Conservation (phyloP, 1,284 basidiomycete genomes). For the Coniophora puteana region DNA sequence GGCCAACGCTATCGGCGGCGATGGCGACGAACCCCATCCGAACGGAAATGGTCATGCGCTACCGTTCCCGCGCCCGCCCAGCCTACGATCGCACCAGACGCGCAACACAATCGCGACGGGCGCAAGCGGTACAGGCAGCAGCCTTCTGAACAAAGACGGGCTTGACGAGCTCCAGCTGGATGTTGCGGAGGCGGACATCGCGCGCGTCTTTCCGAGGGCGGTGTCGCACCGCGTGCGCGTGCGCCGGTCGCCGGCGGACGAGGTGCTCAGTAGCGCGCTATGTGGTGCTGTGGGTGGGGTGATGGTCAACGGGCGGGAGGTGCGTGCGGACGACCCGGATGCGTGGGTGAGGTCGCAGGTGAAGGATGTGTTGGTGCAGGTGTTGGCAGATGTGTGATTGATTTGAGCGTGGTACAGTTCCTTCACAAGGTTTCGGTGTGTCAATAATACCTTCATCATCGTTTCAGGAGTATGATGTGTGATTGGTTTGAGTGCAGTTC, state of each 20-base stretch:
- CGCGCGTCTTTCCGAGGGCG: conserved; percentile 62
- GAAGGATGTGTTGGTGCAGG: conserved; percentile 56
- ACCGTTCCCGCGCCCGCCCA: background rate
- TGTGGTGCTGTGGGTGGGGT: conserved; percentile 53
- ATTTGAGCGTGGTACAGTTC: too few relatives aligned
- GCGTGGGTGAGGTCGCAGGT: conserved; percentile 41
- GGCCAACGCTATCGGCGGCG: background rate
- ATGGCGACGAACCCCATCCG: background rate
- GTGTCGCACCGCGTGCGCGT: conserved; percentile 69
- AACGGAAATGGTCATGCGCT: conserved; percentile 3
- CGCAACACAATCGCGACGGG: background rate
- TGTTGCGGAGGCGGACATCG: conserved; percentile 68
- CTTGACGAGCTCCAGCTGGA: conserved; percentile 53
- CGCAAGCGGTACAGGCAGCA: conserved; percentile 6
- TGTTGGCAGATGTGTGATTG: conserved; percentile 50
- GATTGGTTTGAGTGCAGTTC: too few relatives aligned
- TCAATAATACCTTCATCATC: too few relatives aligned
- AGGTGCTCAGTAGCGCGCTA: conserved; percentile 58
- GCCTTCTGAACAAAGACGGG: conserved; percentile 1
- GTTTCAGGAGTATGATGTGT: too few relatives aligned
- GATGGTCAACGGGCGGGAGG: too few relatives aligned
- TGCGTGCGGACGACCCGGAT: conserved; percentile 8
- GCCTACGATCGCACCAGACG: too few relatives aligned
- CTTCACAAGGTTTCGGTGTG: too few relatives aligned
- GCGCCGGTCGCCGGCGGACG: conserved; percentile 61